phyloP scores from a whole-genome alignment of 2,329 filamentous ascomycete species.

The Fusarium algeriense region DNA sequence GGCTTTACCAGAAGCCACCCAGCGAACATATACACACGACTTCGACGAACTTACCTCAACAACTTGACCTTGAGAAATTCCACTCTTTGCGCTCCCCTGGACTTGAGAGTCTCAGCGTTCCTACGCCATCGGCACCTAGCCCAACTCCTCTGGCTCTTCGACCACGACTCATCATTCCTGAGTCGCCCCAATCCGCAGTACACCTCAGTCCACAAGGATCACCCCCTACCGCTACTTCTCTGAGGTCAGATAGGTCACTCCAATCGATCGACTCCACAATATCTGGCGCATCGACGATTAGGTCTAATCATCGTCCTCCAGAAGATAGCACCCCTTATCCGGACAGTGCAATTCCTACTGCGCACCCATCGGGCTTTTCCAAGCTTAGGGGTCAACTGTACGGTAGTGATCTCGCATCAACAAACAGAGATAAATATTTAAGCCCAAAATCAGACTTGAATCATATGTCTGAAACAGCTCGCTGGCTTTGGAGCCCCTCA shows the following conservation, averaged over 20 bases:
- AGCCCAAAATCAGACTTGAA: conserved; percentile 39
- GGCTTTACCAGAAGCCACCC: neutral
- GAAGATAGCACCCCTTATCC: conserved; percentile 51
- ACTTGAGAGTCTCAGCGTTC: conserved; percentile 27
- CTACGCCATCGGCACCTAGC: conserved; percentile 52
- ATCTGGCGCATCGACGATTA: conserved; percentile 46
- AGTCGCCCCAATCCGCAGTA: conserved; percentile 28
- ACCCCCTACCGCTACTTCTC: neutral
- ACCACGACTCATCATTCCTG: conserved; percentile 48
- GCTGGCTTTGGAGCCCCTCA: conserved; percentile 41
- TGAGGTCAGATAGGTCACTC: conserved; percentile 2
- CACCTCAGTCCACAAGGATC: conserved; percentile 10
- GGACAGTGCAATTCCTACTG: conserved; percentile 37
- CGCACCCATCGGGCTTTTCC: conserved; percentile 34
- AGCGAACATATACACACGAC: neutral
- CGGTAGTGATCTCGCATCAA: conserved; percentile 31
- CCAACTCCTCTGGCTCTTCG: conserved; percentile 49
- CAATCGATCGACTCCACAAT: conserved; percentile 3
- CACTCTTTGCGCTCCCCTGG: neutral
- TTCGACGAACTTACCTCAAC: conserved; percentile 5
- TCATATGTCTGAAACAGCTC: conserved; percentile 32
- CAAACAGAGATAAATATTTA: neutral
- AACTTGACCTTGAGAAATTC: neutral
- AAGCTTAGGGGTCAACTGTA: conserved; percentile 32
- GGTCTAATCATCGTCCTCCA: conserved; percentile 46